Conservation (phyloP, 495 filamentous ascomycete species). For the Penicillium steckii region DNA sequence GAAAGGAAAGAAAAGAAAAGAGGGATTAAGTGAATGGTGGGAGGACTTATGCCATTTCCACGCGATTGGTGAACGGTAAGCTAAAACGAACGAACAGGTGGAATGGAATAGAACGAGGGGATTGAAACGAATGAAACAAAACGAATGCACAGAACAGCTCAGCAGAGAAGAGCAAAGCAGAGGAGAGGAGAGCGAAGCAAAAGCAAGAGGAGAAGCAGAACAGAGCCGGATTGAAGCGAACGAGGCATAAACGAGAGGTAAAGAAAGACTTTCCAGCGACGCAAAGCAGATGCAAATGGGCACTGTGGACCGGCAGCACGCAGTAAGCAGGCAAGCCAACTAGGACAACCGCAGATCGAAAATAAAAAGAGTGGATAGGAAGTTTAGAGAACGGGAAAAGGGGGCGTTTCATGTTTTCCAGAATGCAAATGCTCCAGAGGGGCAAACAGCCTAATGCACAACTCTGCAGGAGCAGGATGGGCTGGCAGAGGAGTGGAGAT, state of each 20-base stretch:
- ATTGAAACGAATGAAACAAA: background rate
- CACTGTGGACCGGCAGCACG: too few species aligned
- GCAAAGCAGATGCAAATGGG: too few species aligned
- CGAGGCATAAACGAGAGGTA: conserved; percentile 14
- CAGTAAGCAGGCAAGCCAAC: too few species aligned
- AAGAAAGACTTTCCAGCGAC: too few species aligned
- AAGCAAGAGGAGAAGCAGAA: conserved; percentile 13
- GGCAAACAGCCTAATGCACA: background rate
- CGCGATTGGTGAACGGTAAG: background rate
- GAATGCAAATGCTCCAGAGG: conserved; percentile 6
- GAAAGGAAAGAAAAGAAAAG: conserved; percentile 1
- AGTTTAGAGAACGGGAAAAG: background rate
- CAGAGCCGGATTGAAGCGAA: conserved; percentile 23
- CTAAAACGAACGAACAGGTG: background rate
- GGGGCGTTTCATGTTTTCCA: conserved; percentile 22
- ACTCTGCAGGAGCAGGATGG: background rate
- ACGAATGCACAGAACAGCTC: background rate
- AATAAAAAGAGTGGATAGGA: conserved; percentile 5
- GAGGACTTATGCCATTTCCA: background rate
- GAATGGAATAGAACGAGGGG: background rate
- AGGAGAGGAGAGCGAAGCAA: conserved; percentile 13
- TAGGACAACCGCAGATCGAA: conserved; percentile 40
- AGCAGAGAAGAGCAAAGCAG: background rate
- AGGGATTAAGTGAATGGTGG: background rate
- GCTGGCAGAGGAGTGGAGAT: background rate